Evolutionary conservation across 2,329 filamentous ascomycete genomes (phyloP).

Genomic region (Knoxdaviesia proteae): DNA sequence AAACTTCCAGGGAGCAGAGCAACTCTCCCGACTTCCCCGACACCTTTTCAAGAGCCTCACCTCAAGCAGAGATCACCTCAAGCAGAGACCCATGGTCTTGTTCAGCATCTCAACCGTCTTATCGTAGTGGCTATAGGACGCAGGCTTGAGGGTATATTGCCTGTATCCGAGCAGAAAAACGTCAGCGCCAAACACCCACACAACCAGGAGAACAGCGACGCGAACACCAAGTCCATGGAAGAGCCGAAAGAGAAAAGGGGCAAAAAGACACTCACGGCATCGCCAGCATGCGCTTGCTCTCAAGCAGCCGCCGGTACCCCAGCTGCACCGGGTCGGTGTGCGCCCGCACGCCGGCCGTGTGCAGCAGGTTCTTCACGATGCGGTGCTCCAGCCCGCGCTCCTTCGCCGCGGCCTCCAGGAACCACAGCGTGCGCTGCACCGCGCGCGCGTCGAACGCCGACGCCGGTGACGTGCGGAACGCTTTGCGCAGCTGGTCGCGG

Average conservation of each 20-base stretch:
- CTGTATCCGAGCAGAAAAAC: too few relatives aligned
- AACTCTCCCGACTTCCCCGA: too few relatives aligned
- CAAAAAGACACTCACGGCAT: slow-evolving; percentile 7
- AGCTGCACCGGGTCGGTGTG: too few relatives aligned
- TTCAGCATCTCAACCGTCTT: slow-evolving; percentile 55
- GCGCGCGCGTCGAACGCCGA: slow-evolving; percentile 23
- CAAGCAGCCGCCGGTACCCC: too few relatives aligned
- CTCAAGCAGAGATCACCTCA: slow-evolving; percentile 24
- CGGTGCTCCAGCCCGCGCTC: slow-evolving; percentile 49
- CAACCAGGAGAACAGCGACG: not conserved
- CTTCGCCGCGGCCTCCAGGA: slow-evolving; percentile 42
- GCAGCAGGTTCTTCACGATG: slow-evolving; percentile 47
- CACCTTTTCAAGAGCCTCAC: not conserved
- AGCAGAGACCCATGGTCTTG: slow-evolving; percentile 46
- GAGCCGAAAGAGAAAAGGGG: not conserved
- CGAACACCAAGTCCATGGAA: not conserved
- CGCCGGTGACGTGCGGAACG: slow-evolving; percentile 24
- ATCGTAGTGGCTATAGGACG: slow-evolving; percentile 34
- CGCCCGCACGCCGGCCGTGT: slow-evolving; percentile 21
- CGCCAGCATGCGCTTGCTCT: too few relatives aligned
- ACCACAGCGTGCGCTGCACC: slow-evolving; percentile 46
- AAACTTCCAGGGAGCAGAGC: too few relatives aligned
- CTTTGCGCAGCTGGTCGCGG: slow-evolving; percentile 35
- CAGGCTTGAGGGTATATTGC: too few relatives aligned
- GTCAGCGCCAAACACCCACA: slow-evolving; percentile 3